These are phyloP conservation scores for Talaromyces stipitatus DNA, from an alignment of 495 filamentous ascomycete species.

Conservation along the genomic window DNA sequence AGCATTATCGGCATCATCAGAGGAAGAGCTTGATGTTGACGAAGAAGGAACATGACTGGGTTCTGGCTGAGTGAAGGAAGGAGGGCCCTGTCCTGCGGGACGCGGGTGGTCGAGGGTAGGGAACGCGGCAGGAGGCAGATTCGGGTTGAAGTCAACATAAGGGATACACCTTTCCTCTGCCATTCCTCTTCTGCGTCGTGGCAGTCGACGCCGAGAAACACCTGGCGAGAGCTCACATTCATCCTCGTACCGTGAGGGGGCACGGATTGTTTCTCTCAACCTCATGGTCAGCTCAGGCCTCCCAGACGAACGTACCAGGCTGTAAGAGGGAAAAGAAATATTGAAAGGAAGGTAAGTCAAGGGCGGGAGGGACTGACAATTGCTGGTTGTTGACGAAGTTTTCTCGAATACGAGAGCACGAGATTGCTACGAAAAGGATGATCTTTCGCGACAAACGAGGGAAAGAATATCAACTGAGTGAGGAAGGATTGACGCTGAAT, in stretches of 20 bases:
- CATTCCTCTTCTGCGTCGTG: slow-evolving; percentile 13
- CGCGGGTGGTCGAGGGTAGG: slow-evolving; percentile 25
- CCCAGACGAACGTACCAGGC: background rate
- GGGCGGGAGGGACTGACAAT: background rate
- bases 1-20: background rate
- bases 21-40: background rate
- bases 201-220: slow-evolving; percentile 3
- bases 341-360: background rate
- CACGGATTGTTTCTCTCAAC: slow-evolving; percentile 11
- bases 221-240: slow-evolving; percentile 6
- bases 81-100: background rate
- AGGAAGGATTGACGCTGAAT: background rate
- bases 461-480: background rate
- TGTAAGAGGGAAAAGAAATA: background rate
- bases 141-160: slow-evolving; percentile 30
- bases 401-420: background rate
- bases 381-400: background rate
- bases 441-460: no score
- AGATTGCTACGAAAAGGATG: background rate
- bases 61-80: background rate
- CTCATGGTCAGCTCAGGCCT: slow-evolving; percentile 8
- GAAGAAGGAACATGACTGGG: background rate
- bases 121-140: slow-evolving; percentile 35
- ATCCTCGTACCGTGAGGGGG: slow-evolving; percentile 9
- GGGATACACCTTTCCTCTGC: slow-evolving; percentile 9